Evolutionary conservation across 495 filamentous ascomycete genomes (phyloP).

Genomic region (Trichoderma asperelloides): DNA sequence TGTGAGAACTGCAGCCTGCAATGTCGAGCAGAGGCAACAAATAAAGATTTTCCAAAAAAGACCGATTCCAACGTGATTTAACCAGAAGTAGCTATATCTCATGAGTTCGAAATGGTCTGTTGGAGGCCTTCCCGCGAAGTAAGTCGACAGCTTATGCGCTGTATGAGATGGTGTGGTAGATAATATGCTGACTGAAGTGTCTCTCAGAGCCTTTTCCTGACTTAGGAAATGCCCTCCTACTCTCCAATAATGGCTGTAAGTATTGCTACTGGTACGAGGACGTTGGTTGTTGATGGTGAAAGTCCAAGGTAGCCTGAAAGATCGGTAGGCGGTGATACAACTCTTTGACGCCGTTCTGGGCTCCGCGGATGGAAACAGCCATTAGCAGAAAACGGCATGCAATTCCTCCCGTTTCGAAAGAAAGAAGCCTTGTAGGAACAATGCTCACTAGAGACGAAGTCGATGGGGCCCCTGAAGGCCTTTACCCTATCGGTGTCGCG

Average conservation of each 20-base stretch:
- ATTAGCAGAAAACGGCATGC: not conserved
- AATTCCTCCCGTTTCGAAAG: not conserved
- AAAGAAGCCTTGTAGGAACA: not conserved
- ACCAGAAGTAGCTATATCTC: not conserved
- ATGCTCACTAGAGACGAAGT: not conserved
- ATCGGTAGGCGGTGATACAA: not conserved
- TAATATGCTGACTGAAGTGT: not conserved
- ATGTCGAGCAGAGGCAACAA: not conserved
- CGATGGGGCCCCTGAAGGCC: not conserved
- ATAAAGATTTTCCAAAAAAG: not conserved
- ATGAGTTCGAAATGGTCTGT: not conserved
- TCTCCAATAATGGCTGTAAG: too few relatives aligned
- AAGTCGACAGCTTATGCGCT: not conserved
- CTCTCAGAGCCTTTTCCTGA: not conserved
- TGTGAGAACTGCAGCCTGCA: not conserved
- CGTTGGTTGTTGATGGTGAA: too few relatives aligned
- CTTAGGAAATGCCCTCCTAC: too few relatives aligned
- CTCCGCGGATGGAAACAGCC: not conserved
- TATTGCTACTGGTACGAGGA: too few relatives aligned
- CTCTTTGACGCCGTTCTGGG: not conserved
- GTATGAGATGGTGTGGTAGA: not conserved
- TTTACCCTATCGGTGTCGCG: not conserved
- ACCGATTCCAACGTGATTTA: not conserved
- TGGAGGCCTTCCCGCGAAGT: not conserved
- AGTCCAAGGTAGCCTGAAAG: not conserved